Evolutionary conservation across 2,329 filamentous ascomycete genomes (phyloP).

Genomic region (Moelleriella libera): DNA sequence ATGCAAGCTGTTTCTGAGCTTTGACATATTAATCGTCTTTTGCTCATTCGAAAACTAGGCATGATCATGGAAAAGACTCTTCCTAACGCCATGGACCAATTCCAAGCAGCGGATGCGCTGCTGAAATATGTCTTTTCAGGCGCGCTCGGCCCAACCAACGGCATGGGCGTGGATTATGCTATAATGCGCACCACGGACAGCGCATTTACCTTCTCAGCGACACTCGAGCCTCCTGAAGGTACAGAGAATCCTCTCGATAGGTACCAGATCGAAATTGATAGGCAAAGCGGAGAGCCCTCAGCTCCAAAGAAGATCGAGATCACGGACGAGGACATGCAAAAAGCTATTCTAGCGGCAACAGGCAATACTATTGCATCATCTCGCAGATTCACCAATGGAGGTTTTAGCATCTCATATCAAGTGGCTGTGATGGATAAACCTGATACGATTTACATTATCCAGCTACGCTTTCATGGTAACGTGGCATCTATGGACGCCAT

Average conservation of each 20-base stretch:
- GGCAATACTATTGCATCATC: slow-evolving; percentile 6
- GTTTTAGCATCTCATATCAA: slow-evolving; percentile 7
- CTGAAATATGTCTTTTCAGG: slow-evolving; percentile 6
- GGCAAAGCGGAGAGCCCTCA: slow-evolving; percentile 4
- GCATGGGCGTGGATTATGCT: slow-evolving; percentile 6
- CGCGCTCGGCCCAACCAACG: slow-evolving; percentile 7
- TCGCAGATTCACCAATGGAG: slow-evolving; percentile 5
- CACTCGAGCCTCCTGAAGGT: slow-evolving; percentile 6
- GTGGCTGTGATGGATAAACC: slow-evolving; percentile 3
- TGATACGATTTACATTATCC: slow-evolving; percentile 4
- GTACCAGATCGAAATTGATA: slow-evolving; percentile 7
- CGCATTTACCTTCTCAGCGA: slow-evolving; percentile 7
- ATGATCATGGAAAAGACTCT: background rate
- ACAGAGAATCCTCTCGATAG: slow-evolving; percentile 4
- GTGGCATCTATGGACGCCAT: slow-evolving; percentile 8
- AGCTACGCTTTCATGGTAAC: slow-evolving; percentile 7
- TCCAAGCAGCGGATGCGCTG: slow-evolving; percentile 2
- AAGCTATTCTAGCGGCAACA: slow-evolving; percentile 5
- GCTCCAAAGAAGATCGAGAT: slow-evolving; percentile 6
- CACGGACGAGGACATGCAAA: slow-evolving; percentile 3
- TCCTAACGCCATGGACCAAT: slow-evolving; percentile 1
- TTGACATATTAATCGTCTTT: background rate
- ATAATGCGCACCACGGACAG: slow-evolving; percentile 5
- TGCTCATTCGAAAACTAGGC: background rate
- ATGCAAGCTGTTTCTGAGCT: background rate